Base-by-base conservation (phyloP, 2,329 filamentous ascomycete species). In the Pseudogymnoascus destructans region DNA sequence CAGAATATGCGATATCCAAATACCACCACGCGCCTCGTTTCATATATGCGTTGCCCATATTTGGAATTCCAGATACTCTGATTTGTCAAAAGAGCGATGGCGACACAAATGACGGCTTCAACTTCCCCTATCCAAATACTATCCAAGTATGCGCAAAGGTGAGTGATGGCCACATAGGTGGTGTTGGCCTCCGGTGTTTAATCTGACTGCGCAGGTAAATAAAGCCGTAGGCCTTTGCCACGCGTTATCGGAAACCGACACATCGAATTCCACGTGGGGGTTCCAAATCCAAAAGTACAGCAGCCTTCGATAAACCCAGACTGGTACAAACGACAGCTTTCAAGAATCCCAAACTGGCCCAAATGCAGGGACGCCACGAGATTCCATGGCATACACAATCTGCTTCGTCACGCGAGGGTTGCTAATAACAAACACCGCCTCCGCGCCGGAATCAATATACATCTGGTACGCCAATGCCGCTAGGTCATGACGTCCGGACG, bases 371-470 rank as follows among this genome's bases (percentile, higher is more conserved):
- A 73, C 62, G 0, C 71, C 71, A 35, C 70, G 63, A 46, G 63
- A 64, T 61, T 72, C 70, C 66, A 73, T 65, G 58, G 67, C 71
- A 62, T 71, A 71, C 9, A 73, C 71, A 15, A 73, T 65, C 55
- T 70, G 63, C 56, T 67, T 67, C 10, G 71, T 72, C 59, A 73
- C 58, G 32, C 64, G 64, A 57, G 67, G 66, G 57, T 73, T 73
- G 49, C 66, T 68, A 56, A 73, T 69, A 54, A 68, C 63, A 59
- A 71, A 68, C 15, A 73, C 66, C 7, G 71, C 71, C 58, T 73
- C 71, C 0, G 71, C 71, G 0, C 63, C 58, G 32, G 65, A 67
- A 17, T 69, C 65, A 4, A 60, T 58, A 58, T 67, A 68, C 42
- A 70, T 33, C 13, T 61, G 58, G 60, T 66, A 71, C 15, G 68